Evolutionary conservation across 306 rosid species (phyloP).

Genomic region (Canavalia ensiformis): DNA sequence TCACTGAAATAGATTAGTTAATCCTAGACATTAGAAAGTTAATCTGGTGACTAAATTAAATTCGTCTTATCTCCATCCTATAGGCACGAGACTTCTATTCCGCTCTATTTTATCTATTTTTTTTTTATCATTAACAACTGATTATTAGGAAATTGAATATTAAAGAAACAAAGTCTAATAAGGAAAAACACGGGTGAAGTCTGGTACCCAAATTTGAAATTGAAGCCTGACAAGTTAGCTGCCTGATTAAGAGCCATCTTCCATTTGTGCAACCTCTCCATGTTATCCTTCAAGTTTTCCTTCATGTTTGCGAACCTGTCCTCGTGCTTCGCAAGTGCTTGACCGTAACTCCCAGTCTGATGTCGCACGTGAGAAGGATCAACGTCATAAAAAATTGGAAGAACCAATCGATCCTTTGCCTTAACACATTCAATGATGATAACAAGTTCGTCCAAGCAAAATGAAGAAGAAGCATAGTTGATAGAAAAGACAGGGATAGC

Average conservation of each 20-base stretch:
- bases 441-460: conserved; percentile 40
- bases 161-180: too few species aligned
- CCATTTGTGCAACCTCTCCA: neutral
- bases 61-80: too few species aligned
- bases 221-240: neutral
- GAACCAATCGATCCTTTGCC: neutral
- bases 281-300: neutral
- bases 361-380: conserved; percentile 12
- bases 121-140: too few species aligned
- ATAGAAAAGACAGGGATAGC: conserved; percentile 14
- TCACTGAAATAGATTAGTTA: too few species aligned
- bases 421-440: neutral
- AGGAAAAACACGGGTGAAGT: too few species aligned
- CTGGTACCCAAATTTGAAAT: conserved; percentile 8
- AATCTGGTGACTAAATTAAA: too few species aligned
- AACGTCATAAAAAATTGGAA: conserved; percentile 20
- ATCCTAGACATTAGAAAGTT: too few species aligned
- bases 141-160: too few species aligned
- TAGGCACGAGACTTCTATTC: too few species aligned
- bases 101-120: too few species aligned
- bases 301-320: neutral
- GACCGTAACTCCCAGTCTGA: conserved; percentile 4
- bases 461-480: conserved; percentile 15
- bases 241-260: conserved; percentile 6
- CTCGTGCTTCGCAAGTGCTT: conserved; percentile 11